Base-by-base conservation (phyloP, 306 rosid species). In the Acacia melanoxylon region DNA sequence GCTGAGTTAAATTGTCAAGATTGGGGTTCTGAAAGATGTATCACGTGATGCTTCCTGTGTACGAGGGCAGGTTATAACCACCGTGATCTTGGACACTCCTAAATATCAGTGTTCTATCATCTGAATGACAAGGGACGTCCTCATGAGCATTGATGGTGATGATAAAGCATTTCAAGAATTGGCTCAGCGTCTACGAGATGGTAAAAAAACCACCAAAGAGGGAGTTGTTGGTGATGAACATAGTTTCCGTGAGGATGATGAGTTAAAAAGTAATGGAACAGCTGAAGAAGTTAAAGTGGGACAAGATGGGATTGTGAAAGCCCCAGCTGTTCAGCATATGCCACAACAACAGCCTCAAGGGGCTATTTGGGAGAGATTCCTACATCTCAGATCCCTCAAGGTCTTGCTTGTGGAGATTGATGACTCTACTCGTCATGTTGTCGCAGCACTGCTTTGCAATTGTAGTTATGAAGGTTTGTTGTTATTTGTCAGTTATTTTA, bases 391-490 rank as follows among this genome's bases (percentile, higher is more conserved):
- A 79, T 86, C 97, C 20, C 97, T 94, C 42, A 94, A 92, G 86
- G 97, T 94, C 81, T 85, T 94, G 87, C 92, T 94, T 65, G 98
- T 92, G 82, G 98, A 94, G 84, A 59, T 82, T 76, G 98, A 94
- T 83, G 94, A 92, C 80, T 94, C 86, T 78, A 94, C 98, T 10
- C 98, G 98, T 59, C 97, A 89, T 74, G 85, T 94, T 74, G 97
- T 94, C 49, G 83, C 97, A 29, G 98, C 98, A 29, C 86, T 94
- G 84, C 98, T 94, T 77, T 94, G 97, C 74, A 94, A 92, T 86
- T 94, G 98, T 87, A 89, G 97, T 82, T 94, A 94, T 88, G 98
- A 94, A 91, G 98, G 98, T 88, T 68, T 54, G 87, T 80, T 62
- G 6, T 73, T 76, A 31, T 66, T 24, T 31, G n/a, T 58, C 40